Conservation (phyloP, 768 basidiomycete species). For the Xerocomus brunneocitrinus region DNA sequence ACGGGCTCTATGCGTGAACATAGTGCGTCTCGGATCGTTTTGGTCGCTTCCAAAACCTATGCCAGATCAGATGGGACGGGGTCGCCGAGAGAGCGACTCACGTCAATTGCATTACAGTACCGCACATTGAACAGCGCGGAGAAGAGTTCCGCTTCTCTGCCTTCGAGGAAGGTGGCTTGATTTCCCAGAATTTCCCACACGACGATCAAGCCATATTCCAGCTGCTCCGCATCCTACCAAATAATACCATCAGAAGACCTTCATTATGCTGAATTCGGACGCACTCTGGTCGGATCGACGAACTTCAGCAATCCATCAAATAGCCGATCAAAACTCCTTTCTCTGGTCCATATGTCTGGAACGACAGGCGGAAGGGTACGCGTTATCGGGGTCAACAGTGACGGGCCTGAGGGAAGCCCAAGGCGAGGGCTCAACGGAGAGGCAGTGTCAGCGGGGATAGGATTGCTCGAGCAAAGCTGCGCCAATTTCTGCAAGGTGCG, state of each 20-base stretch:
- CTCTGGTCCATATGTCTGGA: slow-evolving; percentile 67
- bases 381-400: slow-evolving; percentile 45
- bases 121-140: slow-evolving; percentile 65
- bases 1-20: slow-evolving; percentile 73
- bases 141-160: slow-evolving; percentile 75
- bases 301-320: slow-evolving; percentile 62
- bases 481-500: slow-evolving; percentile 62
- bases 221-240: slow-evolving; percentile 52
- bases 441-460: slow-evolving; percentile 38
- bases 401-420: slow-evolving; percentile 51
- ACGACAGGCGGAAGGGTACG: slow-evolving; percentile 39
- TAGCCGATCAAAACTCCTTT: slow-evolving; percentile 64
- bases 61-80: background rate
- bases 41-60: slow-evolving; percentile 81
- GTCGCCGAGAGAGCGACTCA: slow-evolving; percentile 33
- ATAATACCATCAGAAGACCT: background rate
- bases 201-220: slow-evolving; percentile 77
- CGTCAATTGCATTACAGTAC: slow-evolving; percentile 67
- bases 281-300: slow-evolving; percentile 60
- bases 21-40: slow-evolving; percentile 71
- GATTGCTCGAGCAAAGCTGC: slow-evolving; percentile 56
- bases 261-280: slow-evolving; percentile 13
- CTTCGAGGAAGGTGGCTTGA: slow-evolving; percentile 69
- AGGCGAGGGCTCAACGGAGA: slow-evolving; percentile 53
- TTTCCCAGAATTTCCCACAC: slow-evolving; percentile 81